Conservation (phyloP, 495 filamentous ascomycete genomes). For the Aspergillus campestris region DNA sequence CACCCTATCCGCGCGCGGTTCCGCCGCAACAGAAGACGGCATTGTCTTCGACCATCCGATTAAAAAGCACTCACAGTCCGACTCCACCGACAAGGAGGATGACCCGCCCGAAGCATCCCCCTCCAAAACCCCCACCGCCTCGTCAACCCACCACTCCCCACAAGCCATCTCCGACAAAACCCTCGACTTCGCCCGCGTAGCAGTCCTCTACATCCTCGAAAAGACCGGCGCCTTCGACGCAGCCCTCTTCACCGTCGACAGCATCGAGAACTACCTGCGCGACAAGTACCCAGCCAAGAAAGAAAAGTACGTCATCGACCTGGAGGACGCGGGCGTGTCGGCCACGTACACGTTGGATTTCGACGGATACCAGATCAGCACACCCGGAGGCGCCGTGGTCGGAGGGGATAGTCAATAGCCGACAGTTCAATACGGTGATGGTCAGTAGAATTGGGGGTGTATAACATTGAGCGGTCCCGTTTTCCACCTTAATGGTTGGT, state of each 20-base stretch:
- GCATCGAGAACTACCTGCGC: conserved; percentile 28
- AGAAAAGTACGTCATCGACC: conserved; percentile 9
- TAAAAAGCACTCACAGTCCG: background rate
- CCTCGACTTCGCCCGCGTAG: conserved; percentile 40
- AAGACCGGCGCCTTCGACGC: conserved; percentile 34
- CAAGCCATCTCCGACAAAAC: conserved; percentile 13
- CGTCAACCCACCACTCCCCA: conserved; percentile 7
- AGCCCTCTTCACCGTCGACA: conserved; percentile 24
- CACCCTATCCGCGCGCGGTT: conserved; percentile 20
- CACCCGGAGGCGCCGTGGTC: conserved; percentile 31
- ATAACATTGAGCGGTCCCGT: too few species aligned
- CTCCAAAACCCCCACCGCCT: conserved; percentile 5
- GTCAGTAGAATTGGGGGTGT: too few species aligned
- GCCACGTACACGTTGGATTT: conserved; percentile 36
- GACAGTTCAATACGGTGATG: too few species aligned
- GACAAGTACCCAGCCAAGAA: conserved; percentile 14
- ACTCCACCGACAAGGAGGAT: background rate
- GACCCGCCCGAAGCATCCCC: conserved; percentile 3
- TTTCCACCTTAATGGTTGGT: background rate
- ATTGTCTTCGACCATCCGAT: conserved; percentile 31
- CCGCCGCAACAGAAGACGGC: conserved; percentile 32
- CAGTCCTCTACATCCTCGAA: conserved; percentile 44
- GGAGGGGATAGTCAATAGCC: too few species aligned
- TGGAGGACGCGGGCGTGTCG: conserved; percentile 11
- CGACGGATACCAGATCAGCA: conserved; percentile 31